Evolutionary conservation across 2,329 filamentous ascomycete genomes (phyloP), one percentile per base, ranked within the genome.

Genomic region (Stromatinia cepivora): DNA sequence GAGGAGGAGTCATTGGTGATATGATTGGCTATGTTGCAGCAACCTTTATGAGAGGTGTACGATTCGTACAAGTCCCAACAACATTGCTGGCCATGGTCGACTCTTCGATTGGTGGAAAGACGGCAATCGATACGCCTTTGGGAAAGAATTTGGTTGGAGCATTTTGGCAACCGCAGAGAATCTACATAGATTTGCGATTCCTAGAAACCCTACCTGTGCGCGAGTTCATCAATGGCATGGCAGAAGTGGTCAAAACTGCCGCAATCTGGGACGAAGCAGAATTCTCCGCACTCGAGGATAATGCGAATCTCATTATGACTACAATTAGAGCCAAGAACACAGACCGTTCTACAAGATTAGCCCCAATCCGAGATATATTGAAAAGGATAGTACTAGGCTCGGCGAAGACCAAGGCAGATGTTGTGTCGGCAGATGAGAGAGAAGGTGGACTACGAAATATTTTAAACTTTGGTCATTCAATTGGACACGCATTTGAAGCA

Each of bases 151-250:
- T 99, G 72, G 89, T 99, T 69, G 95, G 95, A 5, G 89, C 94
- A 46, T 98, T 99, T 81, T 98, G 94, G 94, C 95, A 99, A 79
- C 95, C 95, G 6, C 86, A 91, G 77, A 89, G 93, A 72, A 94
- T 98, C 73, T 99, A 97, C 81, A 94, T 99, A 75, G 95, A 99
- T 80, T 84, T 98, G 71, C 86, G 89, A 69, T 98, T 99, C 78
- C 84, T 99, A 68, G 92, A 97, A 78, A 97, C 93, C 0, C 84
- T 99, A 28, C 94, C 94, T 0, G 89, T 90, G 73, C 87, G 95
- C 74, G 94, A 99, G 81, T 94, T 99, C 78, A 93, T 97, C 81
- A 99, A 99, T 79, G 95, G 95, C 71, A 97, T 99, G 94, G 95
- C 94, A 36, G 95, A 99, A 82, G 94, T 99, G 42, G 87, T 97